Evolutionary conservation across 2,329 filamentous ascomycete genomes (phyloP).

Genomic region (Xylaria sp.): DNA sequence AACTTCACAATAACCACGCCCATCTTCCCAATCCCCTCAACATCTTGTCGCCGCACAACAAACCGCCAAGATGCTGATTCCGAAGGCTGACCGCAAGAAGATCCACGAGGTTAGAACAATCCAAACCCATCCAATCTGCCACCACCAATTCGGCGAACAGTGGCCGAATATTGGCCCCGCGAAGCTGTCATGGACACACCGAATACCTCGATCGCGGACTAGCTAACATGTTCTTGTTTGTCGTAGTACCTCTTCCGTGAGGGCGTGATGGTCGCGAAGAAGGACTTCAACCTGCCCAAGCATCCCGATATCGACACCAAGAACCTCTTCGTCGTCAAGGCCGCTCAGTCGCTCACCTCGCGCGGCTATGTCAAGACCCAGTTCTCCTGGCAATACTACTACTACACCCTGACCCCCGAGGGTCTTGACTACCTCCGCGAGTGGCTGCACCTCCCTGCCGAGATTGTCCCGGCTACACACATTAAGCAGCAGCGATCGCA

Average conservation of each 20-base stretch:
- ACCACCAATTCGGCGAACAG: slow-evolving; percentile 5
- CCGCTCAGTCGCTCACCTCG: slow-evolving; percentile 95
- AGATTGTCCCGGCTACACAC: slow-evolving; percentile 99
- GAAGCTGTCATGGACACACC: slow-evolving; percentile 11
- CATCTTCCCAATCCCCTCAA: slow-evolving; percentile 49
- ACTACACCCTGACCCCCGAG: slow-evolving; percentile 99
- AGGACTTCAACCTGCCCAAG: slow-evolving; percentile 98
- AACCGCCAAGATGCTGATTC: slow-evolving; percentile 87
- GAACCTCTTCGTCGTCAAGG: slow-evolving; percentile 99
- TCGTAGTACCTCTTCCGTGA: slow-evolving; percentile 92
- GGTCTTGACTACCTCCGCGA: slow-evolving; percentile 99
- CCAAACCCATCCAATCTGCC: slow-evolving; percentile 8
- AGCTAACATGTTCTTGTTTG: slow-evolving; percentile 38
- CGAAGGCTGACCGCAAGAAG: slow-evolving; percentile 99
- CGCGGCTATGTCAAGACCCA: slow-evolving; percentile 99
- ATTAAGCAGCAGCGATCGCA: slow-evolving; percentile 99
- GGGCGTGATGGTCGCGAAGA: slow-evolving; percentile 94
- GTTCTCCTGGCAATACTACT: slow-evolving; percentile 99
- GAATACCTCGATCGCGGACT: too few relatives aligned
- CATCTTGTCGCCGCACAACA: slow-evolving; percentile 53
- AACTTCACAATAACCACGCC: slow-evolving; percentile 35
- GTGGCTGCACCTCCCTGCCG: slow-evolving; percentile 99
- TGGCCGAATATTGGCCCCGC: slow-evolving; percentile 13
- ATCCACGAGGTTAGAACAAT: slow-evolving; percentile 76
- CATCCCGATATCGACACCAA: slow-evolving; percentile 98